Evolutionary conservation across 2,329 filamentous ascomycete genomes (phyloP), one percentile per base, ranked within the genome.

Genomic region (Penicillium sp.): DNA sequence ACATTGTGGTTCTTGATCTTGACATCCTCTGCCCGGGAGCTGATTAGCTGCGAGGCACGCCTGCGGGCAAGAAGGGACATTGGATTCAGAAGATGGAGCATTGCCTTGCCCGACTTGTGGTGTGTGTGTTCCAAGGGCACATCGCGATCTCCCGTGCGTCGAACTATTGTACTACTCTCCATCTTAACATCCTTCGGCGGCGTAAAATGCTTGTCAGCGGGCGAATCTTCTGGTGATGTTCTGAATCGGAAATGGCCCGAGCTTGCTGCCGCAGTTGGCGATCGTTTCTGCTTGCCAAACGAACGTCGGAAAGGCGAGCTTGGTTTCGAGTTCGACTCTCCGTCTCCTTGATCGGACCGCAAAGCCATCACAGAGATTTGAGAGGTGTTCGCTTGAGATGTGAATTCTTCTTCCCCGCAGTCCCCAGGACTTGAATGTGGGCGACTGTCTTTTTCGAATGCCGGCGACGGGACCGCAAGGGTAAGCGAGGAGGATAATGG

Each of bases 41-140:
- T 76, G 14, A 79, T 62, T 1, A 77, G 69, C 58, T 83, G 81
- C 10, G 76, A 79, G 14, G 82, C 84, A 53, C 82, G 76, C 43
- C 84, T 76, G 23, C 83, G 76, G 60, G 82, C 80, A 43, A 86
- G 71, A 13, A 86, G 72, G 6, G 81, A 79, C 78, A 86, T 84
- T 9, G 84, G 84, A 61, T 86, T 86, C 38, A 84, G 70, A 23
- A 85, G 71, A 60, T 81, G 82, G 40, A 82, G 69, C 66, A 78
- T 78, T 39, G 79, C 78, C 64, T 81, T 83, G 29, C 73, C 73
- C 4, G 68, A 66, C 47, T 68, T 70, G 59, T 71, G 65, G 51
- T 66, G 63, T 6, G 57, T 40, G 53, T 66, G 61, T 11, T 73
- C 70, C 35, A 56, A 48, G 10, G 61, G 44, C 19, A 56, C 50